Conservation (phyloP, 164 flowering plant species). For the Aristolochia fimbriata region DNA sequence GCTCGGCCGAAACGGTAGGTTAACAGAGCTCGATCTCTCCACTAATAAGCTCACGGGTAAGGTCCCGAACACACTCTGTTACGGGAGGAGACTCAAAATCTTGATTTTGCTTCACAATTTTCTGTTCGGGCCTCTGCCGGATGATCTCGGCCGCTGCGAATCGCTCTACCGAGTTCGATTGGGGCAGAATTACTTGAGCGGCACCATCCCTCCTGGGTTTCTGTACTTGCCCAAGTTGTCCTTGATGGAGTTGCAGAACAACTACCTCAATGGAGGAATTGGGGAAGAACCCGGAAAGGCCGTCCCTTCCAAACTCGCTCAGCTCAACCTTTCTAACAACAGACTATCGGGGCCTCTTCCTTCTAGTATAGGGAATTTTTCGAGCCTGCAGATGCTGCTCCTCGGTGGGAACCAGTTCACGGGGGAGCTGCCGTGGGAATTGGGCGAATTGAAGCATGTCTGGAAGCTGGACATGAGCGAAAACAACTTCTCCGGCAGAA, state of each 20-base stretch:
- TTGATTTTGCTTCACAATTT: conserved; percentile 49
- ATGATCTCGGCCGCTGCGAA: conserved; percentile 41
- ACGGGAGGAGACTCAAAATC: conserved; percentile 31
- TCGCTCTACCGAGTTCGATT: conserved; percentile 40
- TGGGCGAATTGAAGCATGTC: conserved; percentile 36
- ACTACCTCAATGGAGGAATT: conserved; percentile 37
- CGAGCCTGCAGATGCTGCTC: conserved; percentile 36
- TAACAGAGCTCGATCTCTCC: conserved; percentile 43
- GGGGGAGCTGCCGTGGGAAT: conserved; percentile 48
- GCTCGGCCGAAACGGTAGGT: conserved; percentile 25
- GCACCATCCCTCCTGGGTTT: conserved; percentile 46
- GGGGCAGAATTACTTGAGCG: conserved; percentile 47
- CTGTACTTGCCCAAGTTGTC: conserved; percentile 44
- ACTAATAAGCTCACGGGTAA: conserved; percentile 53
- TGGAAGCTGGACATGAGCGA: conserved; percentile 35
- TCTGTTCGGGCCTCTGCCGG: conserved; percentile 54
- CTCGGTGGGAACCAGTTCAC: conserved; percentile 40
- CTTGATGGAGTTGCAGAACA: conserved; percentile 48
- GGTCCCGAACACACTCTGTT: conserved; percentile 40
- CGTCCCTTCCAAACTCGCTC: conserved; percentile 30
- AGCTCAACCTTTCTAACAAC: conserved; percentile 46
- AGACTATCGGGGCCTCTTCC: conserved; percentile 48
- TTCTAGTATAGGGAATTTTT: conserved; percentile 39
- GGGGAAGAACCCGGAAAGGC: conserved; percentile 16
- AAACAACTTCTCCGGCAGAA: conserved; percentile 47